phyloP scores from a whole-genome alignment of 1,139 yeast species.

The Hemisphaericaspora xylofermentans region DNA sequence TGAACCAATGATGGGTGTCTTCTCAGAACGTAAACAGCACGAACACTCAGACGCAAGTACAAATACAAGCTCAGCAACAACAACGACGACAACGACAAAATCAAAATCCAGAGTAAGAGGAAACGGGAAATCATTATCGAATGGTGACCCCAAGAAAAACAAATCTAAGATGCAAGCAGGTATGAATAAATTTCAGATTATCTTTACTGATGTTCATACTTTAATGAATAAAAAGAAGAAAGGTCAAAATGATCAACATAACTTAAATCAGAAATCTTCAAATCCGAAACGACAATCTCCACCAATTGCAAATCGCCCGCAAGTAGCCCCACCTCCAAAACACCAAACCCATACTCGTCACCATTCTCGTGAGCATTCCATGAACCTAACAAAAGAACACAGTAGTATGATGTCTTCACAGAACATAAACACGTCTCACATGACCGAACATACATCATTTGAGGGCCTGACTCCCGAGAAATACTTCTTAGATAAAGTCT shows the following conservation, averaged over 20 bases:
- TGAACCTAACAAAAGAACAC: slow-evolving; percentile 23
- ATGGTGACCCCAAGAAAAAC: slow-evolving; percentile 3
- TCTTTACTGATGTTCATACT: slow-evolving; percentile 50
- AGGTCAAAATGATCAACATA: slow-evolving; percentile 14
- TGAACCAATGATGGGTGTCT: slow-evolving; percentile 46
- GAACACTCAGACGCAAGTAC: not conserved
- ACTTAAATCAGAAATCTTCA: slow-evolving; percentile 10
- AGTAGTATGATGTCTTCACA: slow-evolving; percentile 17
- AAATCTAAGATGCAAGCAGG: slow-evolving; percentile 45
- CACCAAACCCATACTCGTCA: slow-evolving; percentile 6
- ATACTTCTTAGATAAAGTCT: slow-evolving; percentile 39
- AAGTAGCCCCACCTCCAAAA: slow-evolving; percentile 8
- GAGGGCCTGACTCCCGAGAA: slow-evolving; percentile 45
- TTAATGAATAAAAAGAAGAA: slow-evolving; percentile 39
- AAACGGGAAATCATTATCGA: not conserved
- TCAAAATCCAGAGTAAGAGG: slow-evolving; percentile 5
- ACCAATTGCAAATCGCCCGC: slow-evolving; percentile 7
- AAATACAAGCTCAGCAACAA: not conserved
- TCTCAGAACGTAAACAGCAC: slow-evolving; percentile 26
- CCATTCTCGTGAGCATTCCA: slow-evolving; percentile 10
- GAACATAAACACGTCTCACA: slow-evolving; percentile 23
- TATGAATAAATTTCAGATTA: slow-evolving; percentile 53
- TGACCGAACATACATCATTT: slow-evolving; percentile 36
- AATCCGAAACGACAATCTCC: not conserved
- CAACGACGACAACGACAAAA: slow-evolving; percentile 4